Evolutionary conservation across 2,329 filamentous ascomycete species (phyloP).

Genomic region (Elsinoe australis): DNA sequence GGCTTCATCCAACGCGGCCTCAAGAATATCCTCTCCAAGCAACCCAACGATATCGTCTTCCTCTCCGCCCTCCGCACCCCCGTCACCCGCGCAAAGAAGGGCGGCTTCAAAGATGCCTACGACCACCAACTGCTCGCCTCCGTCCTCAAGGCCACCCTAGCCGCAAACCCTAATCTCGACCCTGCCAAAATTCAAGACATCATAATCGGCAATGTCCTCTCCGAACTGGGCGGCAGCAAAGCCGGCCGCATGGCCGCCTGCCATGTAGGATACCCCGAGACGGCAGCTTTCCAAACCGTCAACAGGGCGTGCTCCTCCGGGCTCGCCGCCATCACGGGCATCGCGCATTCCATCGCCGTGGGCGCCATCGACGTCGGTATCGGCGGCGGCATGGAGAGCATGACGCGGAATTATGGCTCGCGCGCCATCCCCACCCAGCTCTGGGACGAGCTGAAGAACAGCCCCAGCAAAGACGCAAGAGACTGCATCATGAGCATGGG

Average conservation of each 20-base stretch:
- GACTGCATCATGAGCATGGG: conserved; percentile 97
- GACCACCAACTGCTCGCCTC: conserved; percentile 77
- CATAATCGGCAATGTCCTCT: conserved; percentile 79
- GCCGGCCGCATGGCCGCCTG: conserved; percentile 85
- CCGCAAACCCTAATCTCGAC: conserved; percentile 64
- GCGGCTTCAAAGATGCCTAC: conserved; percentile 76
- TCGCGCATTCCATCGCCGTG: conserved; percentile 67
- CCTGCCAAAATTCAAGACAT: conserved; percentile 68
- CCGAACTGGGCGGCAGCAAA: conserved; percentile 83
- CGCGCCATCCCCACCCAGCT: conserved; percentile 75
- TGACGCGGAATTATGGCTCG: conserved; percentile 83
- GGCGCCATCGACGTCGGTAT: conserved; percentile 68
- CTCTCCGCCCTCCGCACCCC: conserved; percentile 86
- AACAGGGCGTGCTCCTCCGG: conserved; percentile 81
- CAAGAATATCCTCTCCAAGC: conserved; percentile 67
- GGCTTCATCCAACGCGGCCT: conserved; percentile 45
- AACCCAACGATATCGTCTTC: conserved; percentile 75
- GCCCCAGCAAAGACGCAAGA: conserved; percentile 57
- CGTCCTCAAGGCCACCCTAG: conserved; percentile 60
- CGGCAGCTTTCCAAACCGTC: conserved; percentile 72
- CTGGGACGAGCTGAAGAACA: conserved; percentile 65
- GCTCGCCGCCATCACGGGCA: conserved; percentile 65
- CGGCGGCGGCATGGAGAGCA: conserved; percentile 89
- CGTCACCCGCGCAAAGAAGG: conserved; percentile 74
- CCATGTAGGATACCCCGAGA: conserved; percentile 67